Percentiles rank a stretch among this genome's conserved stretches.
These are phyloP conservation scores for Echeveria elegans DNA, from an alignment of 164 flowering plant species.

Conservation along the genomic window DNA sequence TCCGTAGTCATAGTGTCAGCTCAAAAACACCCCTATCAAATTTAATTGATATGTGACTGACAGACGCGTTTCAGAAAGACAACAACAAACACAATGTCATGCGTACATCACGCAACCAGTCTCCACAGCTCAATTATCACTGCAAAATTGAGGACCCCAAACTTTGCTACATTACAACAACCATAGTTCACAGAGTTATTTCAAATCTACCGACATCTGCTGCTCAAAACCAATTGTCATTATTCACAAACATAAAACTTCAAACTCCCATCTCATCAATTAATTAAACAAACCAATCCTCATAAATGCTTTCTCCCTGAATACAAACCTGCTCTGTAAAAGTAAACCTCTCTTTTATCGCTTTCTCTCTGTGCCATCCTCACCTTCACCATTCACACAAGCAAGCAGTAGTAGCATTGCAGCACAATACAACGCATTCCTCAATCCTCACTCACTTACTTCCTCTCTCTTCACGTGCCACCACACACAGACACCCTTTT, in stretches of 20 bases:
- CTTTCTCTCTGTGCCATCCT: too few species aligned
- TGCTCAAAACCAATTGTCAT: background rate
- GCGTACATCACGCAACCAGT: background rate
- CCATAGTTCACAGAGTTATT: background rate
- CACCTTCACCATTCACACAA: background rate
- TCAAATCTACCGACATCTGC: background rate
- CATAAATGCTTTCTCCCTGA: background rate
- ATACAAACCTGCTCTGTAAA: background rate
- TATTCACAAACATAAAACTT: background rate
- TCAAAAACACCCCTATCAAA: background rate
- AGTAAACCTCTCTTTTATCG: background rate
- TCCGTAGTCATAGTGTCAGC: conserved; percentile 2
- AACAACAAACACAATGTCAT: background rate
- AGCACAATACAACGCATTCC: background rate
- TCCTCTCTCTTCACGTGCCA: conserved; percentile 12
- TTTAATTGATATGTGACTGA: background rate
- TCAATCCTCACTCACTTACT: background rate
- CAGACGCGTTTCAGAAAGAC: background rate
- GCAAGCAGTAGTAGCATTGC: background rate
- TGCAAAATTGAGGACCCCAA: background rate
- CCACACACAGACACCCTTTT: background rate
- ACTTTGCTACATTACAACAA: background rate
- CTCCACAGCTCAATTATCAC: background rate
- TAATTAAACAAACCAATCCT: background rate
- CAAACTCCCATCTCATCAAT: background rate